A percentile compares a stretch with the other conserved stretches of the same genome.
phyloP scores from a whole-genome alignment of 768 basidiomycete species.

The Candolleomyces aberdarensis region DNA sequence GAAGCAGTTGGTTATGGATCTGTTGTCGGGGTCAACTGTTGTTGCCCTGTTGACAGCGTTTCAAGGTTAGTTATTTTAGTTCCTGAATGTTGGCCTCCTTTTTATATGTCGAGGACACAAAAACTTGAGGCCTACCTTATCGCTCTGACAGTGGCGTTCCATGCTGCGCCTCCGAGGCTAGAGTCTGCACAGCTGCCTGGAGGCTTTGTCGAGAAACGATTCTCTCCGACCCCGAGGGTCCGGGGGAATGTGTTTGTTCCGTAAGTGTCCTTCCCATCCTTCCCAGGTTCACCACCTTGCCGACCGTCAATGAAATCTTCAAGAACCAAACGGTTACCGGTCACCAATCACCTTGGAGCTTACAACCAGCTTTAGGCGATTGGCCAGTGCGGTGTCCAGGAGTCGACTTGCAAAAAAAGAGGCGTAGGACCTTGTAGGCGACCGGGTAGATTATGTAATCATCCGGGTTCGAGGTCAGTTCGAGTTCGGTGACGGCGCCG shows the following conservation, averaged over 20 bases:
- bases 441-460: too few relatives aligned
- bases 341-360: background rate
- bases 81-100: background rate
- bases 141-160: background rate
- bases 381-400: too few relatives aligned
- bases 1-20: constrained; percentile 8
- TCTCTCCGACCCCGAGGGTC: background rate
- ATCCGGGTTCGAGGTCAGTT: too few relatives aligned
- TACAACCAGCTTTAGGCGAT: too few relatives aligned
- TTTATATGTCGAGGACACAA: background rate
- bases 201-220: background rate
- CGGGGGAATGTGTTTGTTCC: background rate
- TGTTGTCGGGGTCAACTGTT: constrained; percentile 22
- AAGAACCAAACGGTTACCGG: background rate
- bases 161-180: background rate
- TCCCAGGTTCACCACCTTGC: background rate
- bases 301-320: constrained; percentile 1
- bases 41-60: constrained; percentile 17
- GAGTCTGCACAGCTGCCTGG: background rate
- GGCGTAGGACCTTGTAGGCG: too few relatives aligned
- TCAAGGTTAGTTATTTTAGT: background rate
- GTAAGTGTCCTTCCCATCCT: background rate
- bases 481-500: too few relatives aligned
- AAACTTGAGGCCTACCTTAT: background rate
- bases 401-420: too few relatives aligned